Evolutionary conservation across 2,329 filamentous ascomycete genomes (phyloP).

Genomic region (Fusarium sp.): DNA sequence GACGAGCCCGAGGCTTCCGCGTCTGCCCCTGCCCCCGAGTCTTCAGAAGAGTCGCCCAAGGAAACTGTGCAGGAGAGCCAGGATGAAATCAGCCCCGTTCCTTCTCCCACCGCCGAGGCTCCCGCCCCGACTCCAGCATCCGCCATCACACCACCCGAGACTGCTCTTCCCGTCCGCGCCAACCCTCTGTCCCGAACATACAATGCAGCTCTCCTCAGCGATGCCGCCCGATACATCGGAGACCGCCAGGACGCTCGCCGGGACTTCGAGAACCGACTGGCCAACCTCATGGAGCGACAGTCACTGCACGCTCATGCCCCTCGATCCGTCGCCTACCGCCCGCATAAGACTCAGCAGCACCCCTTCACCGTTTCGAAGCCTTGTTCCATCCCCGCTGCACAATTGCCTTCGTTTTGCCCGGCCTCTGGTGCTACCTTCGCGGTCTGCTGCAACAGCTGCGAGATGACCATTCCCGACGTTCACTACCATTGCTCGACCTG

Average conservation of each 20-base stretch:
- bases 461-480: slow-evolving; percentile 80
- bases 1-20: slow-evolving; percentile 60
- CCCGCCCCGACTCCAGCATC: slow-evolving; percentile 38
- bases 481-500: slow-evolving; percentile 98
- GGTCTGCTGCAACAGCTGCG: slow-evolving; percentile 95
- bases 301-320: slow-evolving; percentile 23
- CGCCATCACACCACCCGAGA: slow-evolving; percentile 34
- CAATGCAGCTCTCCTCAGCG: slow-evolving; percentile 46
- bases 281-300: slow-evolving; percentile 46
- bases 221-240: slow-evolving; percentile 47
- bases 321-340: slow-evolving; percentile 5
- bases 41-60: slow-evolving; percentile 37
- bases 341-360: slow-evolving; percentile 9
- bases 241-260: slow-evolving; percentile 42
- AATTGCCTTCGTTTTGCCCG: slow-evolving; percentile 26
- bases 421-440: slow-evolving; percentile 69
- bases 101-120: slow-evolving; percentile 38
- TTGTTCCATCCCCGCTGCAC: background rate
- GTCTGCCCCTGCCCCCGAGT: slow-evolving; percentile 20
- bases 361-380: slow-evolving; percentile 23
- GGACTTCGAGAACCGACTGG: slow-evolving; percentile 50
- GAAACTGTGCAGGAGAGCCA: slow-evolving; percentile 22
- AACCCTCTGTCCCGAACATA: slow-evolving; percentile 48
- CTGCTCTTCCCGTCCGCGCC: slow-evolving; percentile 44
- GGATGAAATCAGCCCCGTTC: slow-evolving; percentile 31